Base-by-base conservation (phyloP, 2,329 filamentous ascomycete genomes). In the Monilinia vaccinii-corymbosi region DNA sequence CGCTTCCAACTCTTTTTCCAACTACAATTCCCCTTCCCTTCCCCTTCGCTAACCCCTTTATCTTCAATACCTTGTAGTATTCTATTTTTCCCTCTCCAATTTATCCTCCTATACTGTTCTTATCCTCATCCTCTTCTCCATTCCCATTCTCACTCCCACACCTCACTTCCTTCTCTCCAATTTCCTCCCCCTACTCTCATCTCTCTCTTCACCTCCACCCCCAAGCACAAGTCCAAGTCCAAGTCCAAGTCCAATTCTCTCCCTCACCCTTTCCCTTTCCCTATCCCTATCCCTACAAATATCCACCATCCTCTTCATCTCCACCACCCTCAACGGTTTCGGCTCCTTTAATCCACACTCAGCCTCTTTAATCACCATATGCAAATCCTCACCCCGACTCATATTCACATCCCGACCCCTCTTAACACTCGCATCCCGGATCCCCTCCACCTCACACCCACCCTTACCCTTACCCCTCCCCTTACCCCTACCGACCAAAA, bases 221-320 rank as follows among this genome's bases (percentile, higher is more conserved):
- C 25, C 25, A 36, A 36, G 25, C 25, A n/a, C 25, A 28, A 28
- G 25, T 28, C 25, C 25, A 28, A 28, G 25, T 48, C 34, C 25
- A 36, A 36, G 49, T 13, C 18, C 45, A 36, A 36, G 34, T 36
- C 34, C 34, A 36, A 16, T 11, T 36, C 14, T 36, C 34, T 36
- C 34, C 45, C 62, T 64, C 31, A 63, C 64, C 34, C 51, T 60
- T 45, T 65, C 60, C 28, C 38, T 53, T 18, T 59, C 57, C 23
- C 7, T 59, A 13, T 59, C 48, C 18, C 7, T 59, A 9, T 59
- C 69, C 51, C 65, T 67, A 63, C 70, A 71, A 3, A 71, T 53
- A 31, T 65, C 56, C 52, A 66, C 63, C 67, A 71, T 69, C 28
- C 69, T 65, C 59, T 66, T 68, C 62, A 70, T 68, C 49, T 71